A percentile compares a stretch with the other conserved stretches of the same genome.
These are phyloP conservation scores for Acacia concinna DNA, from an alignment of 331 rosid species.

Conservation along the genomic window DNA sequence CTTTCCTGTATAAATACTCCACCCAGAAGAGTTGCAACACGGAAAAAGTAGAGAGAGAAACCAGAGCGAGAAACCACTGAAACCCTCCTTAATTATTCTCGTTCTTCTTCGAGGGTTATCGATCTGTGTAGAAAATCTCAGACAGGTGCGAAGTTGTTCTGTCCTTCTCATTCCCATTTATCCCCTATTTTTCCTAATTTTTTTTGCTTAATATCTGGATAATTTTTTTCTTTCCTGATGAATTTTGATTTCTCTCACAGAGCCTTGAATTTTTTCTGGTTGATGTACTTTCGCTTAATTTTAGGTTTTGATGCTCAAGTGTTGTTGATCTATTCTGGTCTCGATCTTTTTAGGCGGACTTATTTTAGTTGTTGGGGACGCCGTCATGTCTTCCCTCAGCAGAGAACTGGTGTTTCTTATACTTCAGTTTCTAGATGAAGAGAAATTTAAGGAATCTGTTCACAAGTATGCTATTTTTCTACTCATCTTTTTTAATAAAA, in stretches of 20 bases:
- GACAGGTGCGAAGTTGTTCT: conserved; percentile 42
- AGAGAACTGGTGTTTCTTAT: conserved; percentile 97
- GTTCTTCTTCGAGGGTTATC: conserved; percentile 49
- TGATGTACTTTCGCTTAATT: conserved; percentile 32
- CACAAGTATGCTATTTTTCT: conserved; percentile 62
- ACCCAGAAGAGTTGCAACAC: conserved; percentile 53
- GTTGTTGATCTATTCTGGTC: conserved; percentile 59
- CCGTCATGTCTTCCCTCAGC: conserved; percentile 94
- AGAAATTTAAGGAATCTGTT: conserved; percentile 95
- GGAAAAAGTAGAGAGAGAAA: conserved; percentile 72
- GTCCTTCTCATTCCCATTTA: conserved; percentile 20
- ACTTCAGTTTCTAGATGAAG: conserved; percentile 99
- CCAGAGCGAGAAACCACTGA: conserved; percentile 48
- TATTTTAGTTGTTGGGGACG: conserved; percentile 31
- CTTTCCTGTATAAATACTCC: conserved; percentile 67
- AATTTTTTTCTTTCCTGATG: neutral
- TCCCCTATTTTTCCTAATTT: neutral
- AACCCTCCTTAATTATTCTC: conserved; percentile 42
- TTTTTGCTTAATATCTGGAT: conserved; percentile 5
- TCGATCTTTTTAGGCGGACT: conserved; percentile 52
- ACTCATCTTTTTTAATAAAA: neutral
- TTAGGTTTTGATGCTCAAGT: conserved; percentile 41
- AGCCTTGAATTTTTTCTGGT: neutral
- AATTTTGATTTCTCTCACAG: neutral
- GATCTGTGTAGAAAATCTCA: conserved; percentile 65